Base-by-base conservation (phyloP, 768 basidiomycete genomes). In the Glaciozyma martinii region DNA sequence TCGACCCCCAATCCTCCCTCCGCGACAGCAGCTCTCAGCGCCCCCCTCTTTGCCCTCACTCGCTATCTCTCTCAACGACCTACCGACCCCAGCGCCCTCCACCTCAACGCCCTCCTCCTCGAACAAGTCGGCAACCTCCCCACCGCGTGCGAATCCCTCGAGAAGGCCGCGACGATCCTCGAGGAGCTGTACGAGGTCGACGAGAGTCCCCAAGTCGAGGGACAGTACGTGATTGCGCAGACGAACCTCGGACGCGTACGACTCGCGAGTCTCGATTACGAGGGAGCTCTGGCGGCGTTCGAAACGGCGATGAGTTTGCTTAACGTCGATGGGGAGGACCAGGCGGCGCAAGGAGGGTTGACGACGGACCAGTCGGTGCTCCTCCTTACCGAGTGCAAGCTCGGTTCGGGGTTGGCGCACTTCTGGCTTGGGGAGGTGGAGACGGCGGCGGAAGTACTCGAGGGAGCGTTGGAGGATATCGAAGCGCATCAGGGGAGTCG, bases 131-230 rank as follows among this genome's bases (percentile, higher is more conserved):
- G 86, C 18, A 86, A 89, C 46, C 72, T 81, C 33, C 82, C 84
- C 21, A 79, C 84, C 33, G 88, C 85, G 9, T 77, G 80, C 21
- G 76, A 79, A 30, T 78, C 84, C 42, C 79, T 92, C 47, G 76
- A 79, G 42, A 81, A 80, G 33, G 85, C 87, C 1, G 88, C 90
- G 19, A 65, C 76, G 5, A 79, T 91, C 15, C 78, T 98, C n/a
- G 94, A 98, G 76, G 81, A 83, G 2, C 81, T 82, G 32, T 99
- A 95, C 77, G 95, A 99, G 75, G 84, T 87, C 60, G 83, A 82
- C 19, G 95, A 99, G 76, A 86, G 90, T 60, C 76, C 85, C 1
- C 78, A 80, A 29, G 83, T 90, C 16, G 95, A 97, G 76, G 78
- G 80, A 57, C 85, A 83, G 60, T 99, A 87, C 73, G 84, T 82